A percentile compares a stretch with the other conserved stretches of the same genome.
These are phyloP conservation scores for Zopfia rhizophila DNA, from an alignment of 2,329 filamentous ascomycete species.

Conservation along the genomic window DNA sequence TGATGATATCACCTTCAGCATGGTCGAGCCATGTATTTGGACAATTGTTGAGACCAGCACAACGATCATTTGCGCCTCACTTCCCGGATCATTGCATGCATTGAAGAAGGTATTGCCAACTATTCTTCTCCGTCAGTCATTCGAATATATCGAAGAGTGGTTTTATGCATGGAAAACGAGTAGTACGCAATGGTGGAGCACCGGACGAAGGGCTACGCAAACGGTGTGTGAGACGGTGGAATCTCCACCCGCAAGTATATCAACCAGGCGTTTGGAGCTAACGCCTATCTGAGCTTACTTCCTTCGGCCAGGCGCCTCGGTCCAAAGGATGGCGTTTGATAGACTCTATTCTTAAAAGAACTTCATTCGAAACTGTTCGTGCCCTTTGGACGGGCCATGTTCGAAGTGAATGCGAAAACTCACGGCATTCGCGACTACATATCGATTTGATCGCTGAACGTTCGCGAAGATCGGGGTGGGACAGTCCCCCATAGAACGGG, in stretches of 20 bases:
- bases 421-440: too few species aligned
- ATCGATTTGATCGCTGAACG: too few species aligned
- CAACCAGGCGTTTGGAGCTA: background rate
- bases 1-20: constrained; percentile 5
- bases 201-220: background rate
- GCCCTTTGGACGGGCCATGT: too few species aligned
- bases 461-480: too few species aligned
- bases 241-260: background rate
- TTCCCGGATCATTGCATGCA: constrained; percentile 11
- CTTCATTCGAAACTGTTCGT: too few species aligned
- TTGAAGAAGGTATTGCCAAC: constrained; percentile 12
- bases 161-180: constrained; percentile 3
- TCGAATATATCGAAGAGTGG: constrained; percentile 4
- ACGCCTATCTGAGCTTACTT: constrained; percentile 6
- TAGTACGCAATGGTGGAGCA: background rate
- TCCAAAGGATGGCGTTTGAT: too few species aligned
- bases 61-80: constrained; percentile 13
- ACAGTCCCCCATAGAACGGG: too few species aligned
- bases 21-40: constrained; percentile 7
- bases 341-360: too few species aligned
- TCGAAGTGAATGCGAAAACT: too few species aligned
- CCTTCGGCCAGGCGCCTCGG: too few species aligned
- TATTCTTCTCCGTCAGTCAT: background rate
- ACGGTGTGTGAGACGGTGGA: background rate
- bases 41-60: constrained; percentile 13